Evolutionary conservation across 179 eudicot genomes (phyloP), one percentile per base, ranked within the genome.

Genomic region (Amaranthus tricolor): DNA sequence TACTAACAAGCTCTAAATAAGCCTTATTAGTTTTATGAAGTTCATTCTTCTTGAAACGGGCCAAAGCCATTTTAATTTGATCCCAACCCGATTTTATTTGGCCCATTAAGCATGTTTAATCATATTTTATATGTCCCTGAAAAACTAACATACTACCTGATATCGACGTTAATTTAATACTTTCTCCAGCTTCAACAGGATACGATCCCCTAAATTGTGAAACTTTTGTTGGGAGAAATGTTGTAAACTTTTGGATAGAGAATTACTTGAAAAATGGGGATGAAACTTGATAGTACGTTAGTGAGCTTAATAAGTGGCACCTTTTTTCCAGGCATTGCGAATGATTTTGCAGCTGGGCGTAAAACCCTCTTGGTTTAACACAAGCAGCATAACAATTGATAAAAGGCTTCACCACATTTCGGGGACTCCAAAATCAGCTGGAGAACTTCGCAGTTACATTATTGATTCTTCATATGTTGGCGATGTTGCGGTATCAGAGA

Each of bases 341-440:
- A 87, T 90, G 93, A 85, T 95, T 83, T 80, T 95, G 86, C 99
- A 95, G 80, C 81, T 88, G 69, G 99, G 99, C 66, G 94, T 95
- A 77, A 92, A 90, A 79, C 94, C 94, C 59, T 87, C 91, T 17
- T 94, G 98, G 98, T 90, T 94, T 79, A 86, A 89, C 73, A 84
- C 90, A 71, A 79, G 75, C 67, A 76, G 84, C 78, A 68, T 85
- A 74, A 81, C 59, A 74, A 76, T 81, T 64, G 85, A 86, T 76
- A 86, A 77, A 76, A 82, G 79, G 83, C 77, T 83, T 17, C 76
- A 86, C 74, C 85, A 83, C 73, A 70, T 83, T 74, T 82, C 86
- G 19, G 85, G 86, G 75, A 88, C 86, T 68, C 82, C 88, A 58
- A 78, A 77, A 73, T 82, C 89, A 77, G 76, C 84, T 50, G 94